Base-by-base conservation (phyloP, 2,329 filamentous ascomycete genomes). In the Dothiorella sarmentorum region DNA sequence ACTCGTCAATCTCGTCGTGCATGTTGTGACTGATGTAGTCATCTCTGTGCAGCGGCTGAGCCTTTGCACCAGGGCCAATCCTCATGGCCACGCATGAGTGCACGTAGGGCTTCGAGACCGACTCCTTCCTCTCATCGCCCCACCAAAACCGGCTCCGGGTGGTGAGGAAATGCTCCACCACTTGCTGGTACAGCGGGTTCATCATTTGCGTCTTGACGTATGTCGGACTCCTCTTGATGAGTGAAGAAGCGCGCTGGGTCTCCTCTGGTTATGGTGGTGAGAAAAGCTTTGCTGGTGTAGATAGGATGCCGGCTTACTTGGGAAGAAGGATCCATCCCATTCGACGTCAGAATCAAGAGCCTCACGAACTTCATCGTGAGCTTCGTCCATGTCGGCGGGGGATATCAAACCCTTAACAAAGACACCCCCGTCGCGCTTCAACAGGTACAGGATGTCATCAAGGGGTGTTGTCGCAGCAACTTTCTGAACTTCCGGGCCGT, bases 61-160 rank as follows among this genome's bases (percentile, higher is more conserved):
- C 44, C 13, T 43, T 49, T n/a, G 3, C 56, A 1, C 56, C 56
- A 2, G 56, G 56, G 11, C 45, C 45, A 11, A 63, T 62, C 11
- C 61, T 44, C 57, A 63, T 58, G 1, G 61, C 61, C 6, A 62
- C 61, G 43, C 56, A 57, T 2, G 61, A 62, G 56, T 62, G 61
- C 51, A 63, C 61, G 15, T 70, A 63, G 4, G 69, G 68, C 56
- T 64, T 65, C 0, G 68, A 68, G 0, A 67, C 62, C 3, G 65
- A 65, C n/a, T 65, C 62, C 9, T 66, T 66, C 43, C 64, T 62
- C 26, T 67, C 61, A 9, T 67, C 57, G 26, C 68, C 68, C 60
- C 64, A 67, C 68, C 68, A 71, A 59, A 65, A 68, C 60, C 61
- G 64, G 58, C 60, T 64, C 6, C 62, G 62, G 15, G 65, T 68